Conservation (phyloP, 2,329 filamentous ascomycete species). For the Cladosporium sp. region DNA sequence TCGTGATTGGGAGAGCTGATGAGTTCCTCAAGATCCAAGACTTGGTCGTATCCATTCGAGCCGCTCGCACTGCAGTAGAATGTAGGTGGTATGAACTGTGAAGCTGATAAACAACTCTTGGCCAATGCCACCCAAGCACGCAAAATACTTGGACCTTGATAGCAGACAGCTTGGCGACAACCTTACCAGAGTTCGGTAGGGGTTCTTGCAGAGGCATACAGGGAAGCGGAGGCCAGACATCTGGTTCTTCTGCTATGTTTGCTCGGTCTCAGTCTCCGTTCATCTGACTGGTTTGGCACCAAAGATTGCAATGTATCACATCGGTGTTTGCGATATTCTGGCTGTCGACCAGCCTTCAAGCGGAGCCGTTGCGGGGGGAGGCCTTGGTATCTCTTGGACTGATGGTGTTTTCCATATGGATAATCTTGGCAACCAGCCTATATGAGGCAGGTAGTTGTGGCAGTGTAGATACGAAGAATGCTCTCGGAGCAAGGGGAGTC, state of each 20-base stretch:
- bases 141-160: constrained; percentile 10
- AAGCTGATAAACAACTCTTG: constrained; percentile 14
- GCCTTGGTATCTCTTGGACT: constrained; percentile 12
- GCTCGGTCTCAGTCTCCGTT: not conserved
- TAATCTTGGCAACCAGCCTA: constrained; percentile 15
- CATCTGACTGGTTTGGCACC: not conserved
- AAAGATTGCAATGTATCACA: not conserved
- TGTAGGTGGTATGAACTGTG: not conserved
- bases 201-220: not conserved
- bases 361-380: constrained; percentile 9
- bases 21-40: constrained; percentile 11
- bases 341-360: not conserved
- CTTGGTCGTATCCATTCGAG: constrained; percentile 1
- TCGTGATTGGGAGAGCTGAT: constrained; percentile 1
- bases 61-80: not conserved
- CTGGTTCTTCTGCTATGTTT: not conserved
- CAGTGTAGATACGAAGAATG: not conserved
- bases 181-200: not conserved
- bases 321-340: not conserved
- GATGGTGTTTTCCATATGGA: not conserved
- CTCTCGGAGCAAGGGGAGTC: not conserved
- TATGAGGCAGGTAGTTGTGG: constrained; percentile 13
- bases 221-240: not conserved
- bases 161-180: constrained; percentile 10
- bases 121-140: constrained; percentile 15